These are phyloP conservation scores for Colletotrichum falcatum DNA, from an alignment of 2,329 filamentous ascomycete species.

Conservation along the genomic window DNA sequence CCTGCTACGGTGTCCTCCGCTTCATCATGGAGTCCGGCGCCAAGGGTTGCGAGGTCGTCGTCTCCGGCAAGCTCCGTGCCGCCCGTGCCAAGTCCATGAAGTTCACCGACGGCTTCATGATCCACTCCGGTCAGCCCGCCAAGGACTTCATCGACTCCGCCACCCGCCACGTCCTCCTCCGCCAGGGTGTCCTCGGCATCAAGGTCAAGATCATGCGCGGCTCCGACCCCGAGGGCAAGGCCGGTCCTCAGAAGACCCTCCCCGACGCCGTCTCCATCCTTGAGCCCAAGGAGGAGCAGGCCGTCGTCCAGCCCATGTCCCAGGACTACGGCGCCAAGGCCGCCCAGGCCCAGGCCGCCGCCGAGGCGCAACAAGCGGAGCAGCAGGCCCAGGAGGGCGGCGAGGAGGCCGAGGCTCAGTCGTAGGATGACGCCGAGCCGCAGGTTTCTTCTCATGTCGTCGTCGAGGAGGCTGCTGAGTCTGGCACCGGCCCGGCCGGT, in stretches of 20 bases:
- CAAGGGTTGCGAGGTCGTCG: slow-evolving; percentile 99
- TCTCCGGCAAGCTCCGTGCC: slow-evolving; percentile 98
- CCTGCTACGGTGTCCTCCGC: slow-evolving; percentile 99
- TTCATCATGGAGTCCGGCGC: slow-evolving; percentile 99
- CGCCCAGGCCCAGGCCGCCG: slow-evolving; percentile 72
- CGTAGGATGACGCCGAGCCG: slow-evolving; percentile 53
- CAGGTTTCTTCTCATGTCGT: slow-evolving; percentile 16
- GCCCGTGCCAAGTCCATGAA: slow-evolving; percentile 99
- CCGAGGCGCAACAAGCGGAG: slow-evolving; percentile 70
- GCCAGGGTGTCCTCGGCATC: slow-evolving; percentile 99
- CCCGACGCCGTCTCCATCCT: slow-evolving; percentile 99
- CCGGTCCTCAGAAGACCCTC: slow-evolving; percentile 95
- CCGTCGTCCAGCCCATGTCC: slow-evolving; percentile 92
- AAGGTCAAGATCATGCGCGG: slow-evolving; percentile 99
- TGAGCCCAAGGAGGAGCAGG: slow-evolving; percentile 99
- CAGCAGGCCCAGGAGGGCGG: slow-evolving; percentile 63
- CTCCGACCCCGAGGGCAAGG: slow-evolving; percentile 99
- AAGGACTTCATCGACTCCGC: slow-evolving; percentile 99
- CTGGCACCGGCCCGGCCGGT: slow-evolving; percentile 13
- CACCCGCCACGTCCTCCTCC: slow-evolving; percentile 98
- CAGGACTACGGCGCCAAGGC: slow-evolving; percentile 99
- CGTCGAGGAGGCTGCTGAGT: slow-evolving; percentile 16
- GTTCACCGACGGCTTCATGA: slow-evolving; percentile 99
- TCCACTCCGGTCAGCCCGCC: slow-evolving; percentile 99
- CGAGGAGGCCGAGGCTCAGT: slow-evolving; percentile 64